phyloP scores from a whole-genome alignment of 768 basidiomycete species.

The Termitomyces sp. region DNA sequence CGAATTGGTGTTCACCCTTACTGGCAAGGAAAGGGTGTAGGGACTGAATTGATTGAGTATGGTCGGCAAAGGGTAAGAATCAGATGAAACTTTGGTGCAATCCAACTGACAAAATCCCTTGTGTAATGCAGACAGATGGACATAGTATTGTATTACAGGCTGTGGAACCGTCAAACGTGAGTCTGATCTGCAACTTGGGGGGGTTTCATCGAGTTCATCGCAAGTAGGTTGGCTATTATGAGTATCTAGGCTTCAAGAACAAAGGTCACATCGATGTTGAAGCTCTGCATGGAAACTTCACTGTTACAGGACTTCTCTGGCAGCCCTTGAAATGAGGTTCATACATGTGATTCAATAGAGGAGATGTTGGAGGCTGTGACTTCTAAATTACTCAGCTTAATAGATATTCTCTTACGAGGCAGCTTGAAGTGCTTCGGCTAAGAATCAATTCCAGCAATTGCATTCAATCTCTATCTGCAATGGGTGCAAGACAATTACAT shows the following conservation, averaged over 20 bases:
- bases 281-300: slow-evolving; percentile 8
- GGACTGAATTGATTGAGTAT: slow-evolving; percentile 10
- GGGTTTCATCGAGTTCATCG: neutral
- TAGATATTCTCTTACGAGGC: too few relatives aligned
- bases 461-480: too few relatives aligned
- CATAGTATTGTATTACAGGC: slow-evolving; percentile 2
- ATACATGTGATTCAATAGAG: too few relatives aligned
- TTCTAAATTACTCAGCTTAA: too few relatives aligned
- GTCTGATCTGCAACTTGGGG: neutral
- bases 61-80: slow-evolving; percentile 1
- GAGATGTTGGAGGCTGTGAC: too few relatives aligned
- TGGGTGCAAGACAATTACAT: neutral
- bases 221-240: slow-evolving; percentile 6
- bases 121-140: slow-evolving; percentile 1
- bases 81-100: neutral
- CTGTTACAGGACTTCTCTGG: slow-evolving; percentile 5
- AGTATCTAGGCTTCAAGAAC: slow-evolving; percentile 8
- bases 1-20: neutral
- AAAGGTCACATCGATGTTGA: slow-evolving; percentile 1
- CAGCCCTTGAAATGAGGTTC: neutral
- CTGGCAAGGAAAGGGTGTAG: slow-evolving; percentile 10
- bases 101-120: neutral
- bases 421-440: too few relatives aligned
- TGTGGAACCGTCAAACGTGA: slow-evolving; percentile 5
- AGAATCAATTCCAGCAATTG: too few relatives aligned